phyloP scores from a whole-genome alignment of 2,329 filamentous ascomycete genomes.

The Penicillium sp. region DNA sequence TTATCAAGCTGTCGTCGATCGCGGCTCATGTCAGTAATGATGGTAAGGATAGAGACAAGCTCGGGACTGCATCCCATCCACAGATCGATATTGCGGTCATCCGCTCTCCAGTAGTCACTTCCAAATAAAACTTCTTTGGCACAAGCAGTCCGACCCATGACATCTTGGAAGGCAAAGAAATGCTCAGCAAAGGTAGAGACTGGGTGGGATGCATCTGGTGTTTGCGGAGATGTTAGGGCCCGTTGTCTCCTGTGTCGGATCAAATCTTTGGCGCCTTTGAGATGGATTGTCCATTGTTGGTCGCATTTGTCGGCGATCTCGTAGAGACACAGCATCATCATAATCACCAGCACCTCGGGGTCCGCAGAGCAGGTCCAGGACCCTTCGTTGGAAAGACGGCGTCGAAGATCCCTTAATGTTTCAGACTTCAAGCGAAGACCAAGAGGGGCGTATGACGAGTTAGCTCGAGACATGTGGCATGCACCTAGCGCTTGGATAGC shows the following conservation, averaged over 20 bases:
- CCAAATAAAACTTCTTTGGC: constrained; percentile 51
- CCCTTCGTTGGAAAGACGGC: constrained; percentile 32
- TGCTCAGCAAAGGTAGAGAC: constrained; percentile 44
- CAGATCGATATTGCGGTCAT: constrained; percentile 40
- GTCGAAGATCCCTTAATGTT: constrained; percentile 38
- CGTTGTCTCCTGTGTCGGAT: constrained; percentile 42
- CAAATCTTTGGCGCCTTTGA: constrained; percentile 50
- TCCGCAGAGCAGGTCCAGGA: constrained; percentile 28
- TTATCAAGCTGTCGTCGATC: constrained; percentile 29
- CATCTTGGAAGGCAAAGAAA: constrained; percentile 55
- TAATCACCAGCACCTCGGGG: constrained; percentile 42
- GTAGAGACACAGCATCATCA: constrained; percentile 50
- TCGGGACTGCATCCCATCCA: constrained; percentile 55
- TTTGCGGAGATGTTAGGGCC: constrained; percentile 6
- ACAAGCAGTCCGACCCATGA: constrained; percentile 54
- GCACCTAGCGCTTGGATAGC: constrained; percentile 42
- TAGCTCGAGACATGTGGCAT: constrained; percentile 37
- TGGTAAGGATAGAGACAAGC: constrained; percentile 49
- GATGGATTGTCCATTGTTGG: constrained; percentile 50
- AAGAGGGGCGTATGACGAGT: constrained; percentile 31
- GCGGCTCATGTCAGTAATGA: constrained; percentile 50
- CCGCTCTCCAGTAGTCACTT: constrained; percentile 48
- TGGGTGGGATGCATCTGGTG: constrained; percentile 19
- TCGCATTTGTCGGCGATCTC: constrained; percentile 49
- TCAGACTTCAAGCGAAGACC: constrained; percentile 41